These are phyloP conservation scores for Phytophthora pinifolia DNA, from an alignment of 352 stramenopile genomes.

Conservation along the genomic window DNA sequence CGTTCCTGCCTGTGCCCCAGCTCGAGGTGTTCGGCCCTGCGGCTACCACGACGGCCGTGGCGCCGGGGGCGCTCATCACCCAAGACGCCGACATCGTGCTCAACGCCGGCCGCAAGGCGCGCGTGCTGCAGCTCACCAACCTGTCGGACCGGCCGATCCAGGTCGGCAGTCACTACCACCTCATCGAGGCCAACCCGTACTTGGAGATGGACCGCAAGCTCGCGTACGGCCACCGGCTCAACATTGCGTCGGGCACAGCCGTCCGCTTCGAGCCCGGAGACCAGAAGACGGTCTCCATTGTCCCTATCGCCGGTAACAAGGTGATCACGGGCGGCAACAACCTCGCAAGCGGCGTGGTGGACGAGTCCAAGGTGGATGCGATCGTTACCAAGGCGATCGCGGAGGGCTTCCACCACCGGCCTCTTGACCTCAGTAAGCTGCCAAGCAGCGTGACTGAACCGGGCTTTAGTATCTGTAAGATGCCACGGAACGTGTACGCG, in stretches of 20 bases:
- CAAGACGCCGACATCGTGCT: conserved; percentile 73
- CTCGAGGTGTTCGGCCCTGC: conserved; percentile 58
- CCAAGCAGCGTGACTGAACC: conserved; percentile 26
- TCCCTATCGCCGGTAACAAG: conserved; percentile 90
- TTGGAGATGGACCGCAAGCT: conserved; percentile 93
- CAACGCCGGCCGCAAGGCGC: conserved; percentile 74
- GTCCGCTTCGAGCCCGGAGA: conserved; percentile 97
- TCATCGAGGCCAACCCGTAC: conserved; percentile 95
- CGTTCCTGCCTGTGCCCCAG: conserved; percentile 91
- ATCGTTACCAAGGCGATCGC: conserved; percentile 56
- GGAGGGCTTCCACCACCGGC: conserved; percentile 65
- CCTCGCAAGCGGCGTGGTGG: conserved; percentile 83
- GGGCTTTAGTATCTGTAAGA: conserved; percentile 43
- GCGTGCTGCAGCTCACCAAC: conserved; percentile 94
- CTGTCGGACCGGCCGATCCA: conserved; percentile 94
- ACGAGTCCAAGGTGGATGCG: conserved; percentile 48
- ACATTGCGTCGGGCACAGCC: conserved; percentile 92
- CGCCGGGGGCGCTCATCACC: conserved; percentile 64
- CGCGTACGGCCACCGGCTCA: conserved; percentile 93
- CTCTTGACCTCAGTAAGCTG: conserved; percentile 30
- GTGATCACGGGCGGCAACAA: conserved; percentile 89
- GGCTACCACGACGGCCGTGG: conserved; percentile 17
- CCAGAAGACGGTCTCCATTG: conserved; percentile 93
- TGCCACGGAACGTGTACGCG: conserved; percentile 80
- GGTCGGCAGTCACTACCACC: conserved; percentile 95